These are phyloP conservation scores for Inga leiocalycina DNA, from an alignment of 306 rosid species.

Conservation along the genomic window DNA sequence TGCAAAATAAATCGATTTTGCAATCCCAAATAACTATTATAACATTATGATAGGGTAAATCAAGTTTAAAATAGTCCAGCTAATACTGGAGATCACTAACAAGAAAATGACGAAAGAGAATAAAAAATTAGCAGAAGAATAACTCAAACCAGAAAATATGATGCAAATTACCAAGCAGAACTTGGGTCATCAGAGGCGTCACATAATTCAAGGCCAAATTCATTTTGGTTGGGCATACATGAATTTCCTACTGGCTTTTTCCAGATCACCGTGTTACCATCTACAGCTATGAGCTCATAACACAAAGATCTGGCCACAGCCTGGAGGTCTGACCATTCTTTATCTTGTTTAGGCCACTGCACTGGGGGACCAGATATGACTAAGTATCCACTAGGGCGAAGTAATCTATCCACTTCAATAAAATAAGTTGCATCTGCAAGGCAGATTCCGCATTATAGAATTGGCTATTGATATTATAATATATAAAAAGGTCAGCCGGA, in stretches of 20 bases:
- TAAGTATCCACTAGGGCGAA: constrained; percentile 92
- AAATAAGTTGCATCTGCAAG: constrained; percentile 91
- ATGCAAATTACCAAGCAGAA: constrained; percentile 73
- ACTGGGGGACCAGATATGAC: constrained; percentile 99
- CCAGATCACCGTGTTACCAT: constrained; percentile 95
- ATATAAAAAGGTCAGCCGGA: constrained; percentile 18
- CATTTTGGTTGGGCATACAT: constrained; percentile 87
- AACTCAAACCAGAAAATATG: constrained; percentile 20
- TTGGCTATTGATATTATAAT: constrained; percentile 13
- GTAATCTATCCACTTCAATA: constrained; percentile 93
- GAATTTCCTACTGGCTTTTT: constrained; percentile 74
- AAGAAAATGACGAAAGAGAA: constrained; percentile 14
- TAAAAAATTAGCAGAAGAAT: not conserved
- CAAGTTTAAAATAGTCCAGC: constrained; percentile 16
- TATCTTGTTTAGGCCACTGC: constrained; percentile 95
- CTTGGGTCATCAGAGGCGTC: constrained; percentile 77
- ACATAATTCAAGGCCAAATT: constrained; percentile 80
- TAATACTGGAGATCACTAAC: not conserved
- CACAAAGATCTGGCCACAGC: constrained; percentile 90
- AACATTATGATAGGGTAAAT: not conserved
- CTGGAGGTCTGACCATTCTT: constrained; percentile 99
- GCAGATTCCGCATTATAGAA: constrained; percentile 36
- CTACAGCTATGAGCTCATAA: constrained; percentile 88
- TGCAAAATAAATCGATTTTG: constrained; percentile 43
- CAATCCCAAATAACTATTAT: constrained; percentile 29